Evolutionary conservation across 148 eudicot species (phyloP).

Genomic region (Spergularia marina): DNA sequence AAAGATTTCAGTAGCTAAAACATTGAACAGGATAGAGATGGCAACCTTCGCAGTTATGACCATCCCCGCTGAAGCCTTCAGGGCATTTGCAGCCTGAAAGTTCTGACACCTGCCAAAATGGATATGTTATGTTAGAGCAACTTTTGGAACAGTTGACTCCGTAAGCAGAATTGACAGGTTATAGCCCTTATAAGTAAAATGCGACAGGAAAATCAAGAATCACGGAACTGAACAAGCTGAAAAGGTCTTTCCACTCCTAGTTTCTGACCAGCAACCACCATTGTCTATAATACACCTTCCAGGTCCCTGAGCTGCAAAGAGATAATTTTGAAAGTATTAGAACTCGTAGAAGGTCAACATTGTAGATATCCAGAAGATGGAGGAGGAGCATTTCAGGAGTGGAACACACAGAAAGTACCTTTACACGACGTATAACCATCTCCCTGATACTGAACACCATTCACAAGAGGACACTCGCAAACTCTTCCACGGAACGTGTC

Average conservation of each 20-base stretch:
- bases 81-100: slow-evolving; percentile 75
- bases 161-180: no score
- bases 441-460: slow-evolving; percentile 81
- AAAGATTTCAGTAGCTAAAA: not conserved
- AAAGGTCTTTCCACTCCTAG: slow-evolving; percentile 42
- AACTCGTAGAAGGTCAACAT: not conserved
- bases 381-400: no score
- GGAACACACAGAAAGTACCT: slow-evolving; percentile 38
- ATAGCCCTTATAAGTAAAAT: not conserved
- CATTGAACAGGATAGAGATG: not conserved
- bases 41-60: slow-evolving; percentile 75
- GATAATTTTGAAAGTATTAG: not conserved
- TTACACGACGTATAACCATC: slow-evolving; percentile 81
- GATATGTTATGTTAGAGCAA: not conserved
- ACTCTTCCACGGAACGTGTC: slow-evolving; percentile 93
- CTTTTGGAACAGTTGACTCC: no score
- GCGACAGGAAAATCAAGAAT: slow-evolving; percentile 10
- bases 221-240: slow-evolving; percentile 88
- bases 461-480: slow-evolving; percentile 78
- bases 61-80: slow-evolving; percentile 78
- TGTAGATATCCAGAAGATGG: no score
- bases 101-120: slow-evolving; percentile 42
- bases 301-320: slow-evolving; percentile 68
- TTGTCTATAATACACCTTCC: slow-evolving; percentile 72
- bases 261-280: slow-evolving; percentile 92